Conservation (phyloP, 768 basidiomycete species). For the Ramaria rubella region DNA sequence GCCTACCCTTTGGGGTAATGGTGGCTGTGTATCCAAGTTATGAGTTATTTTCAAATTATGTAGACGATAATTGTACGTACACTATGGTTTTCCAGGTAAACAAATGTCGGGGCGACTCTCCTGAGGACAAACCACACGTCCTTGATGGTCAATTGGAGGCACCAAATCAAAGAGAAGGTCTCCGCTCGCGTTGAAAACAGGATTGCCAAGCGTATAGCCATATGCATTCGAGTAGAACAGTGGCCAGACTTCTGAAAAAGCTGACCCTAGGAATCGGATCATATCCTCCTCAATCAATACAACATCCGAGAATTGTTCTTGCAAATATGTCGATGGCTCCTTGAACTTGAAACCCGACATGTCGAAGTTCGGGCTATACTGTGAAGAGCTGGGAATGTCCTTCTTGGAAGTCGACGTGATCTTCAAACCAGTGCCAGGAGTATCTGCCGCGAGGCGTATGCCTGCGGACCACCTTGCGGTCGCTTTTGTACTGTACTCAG, state of each 20-base stretch:
- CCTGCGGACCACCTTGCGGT: constrained; percentile 19
- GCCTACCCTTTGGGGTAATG: too few relatives aligned
- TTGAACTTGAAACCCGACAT: constrained; percentile 9
- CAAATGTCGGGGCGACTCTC: not conserved
- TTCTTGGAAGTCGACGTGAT: constrained; percentile 15
- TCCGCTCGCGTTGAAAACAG: constrained; percentile 25
- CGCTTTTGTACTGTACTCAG: constrained; percentile 21
- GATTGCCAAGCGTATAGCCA: constrained; percentile 25
- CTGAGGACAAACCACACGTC: not conserved
- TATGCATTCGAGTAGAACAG: constrained; percentile 19
- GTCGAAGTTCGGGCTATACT: constrained; percentile 7
- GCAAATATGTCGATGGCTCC: constrained; percentile 18
- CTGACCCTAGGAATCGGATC: constrained; percentile 16
- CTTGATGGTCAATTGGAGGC: constrained; percentile 13
- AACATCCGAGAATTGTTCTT: constrained; percentile 17
- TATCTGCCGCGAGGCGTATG: constrained; percentile 12
- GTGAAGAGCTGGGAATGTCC: not conserved
- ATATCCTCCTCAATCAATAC: constrained; percentile 19
- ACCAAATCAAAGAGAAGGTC: constrained; percentile 27
- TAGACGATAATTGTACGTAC: too few relatives aligned
- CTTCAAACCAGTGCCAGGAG: constrained; percentile 20
- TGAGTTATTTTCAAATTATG: too few relatives aligned
- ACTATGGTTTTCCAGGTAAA: too few relatives aligned
- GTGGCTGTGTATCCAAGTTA: too few relatives aligned
- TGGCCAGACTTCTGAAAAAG: constrained; percentile 25